A percentile compares a stretch with the other conserved stretches of the same genome.
phyloP scores from a whole-genome alignment of 768 basidiomycete genomes.

The Paxillus rubicundulus region DNA sequence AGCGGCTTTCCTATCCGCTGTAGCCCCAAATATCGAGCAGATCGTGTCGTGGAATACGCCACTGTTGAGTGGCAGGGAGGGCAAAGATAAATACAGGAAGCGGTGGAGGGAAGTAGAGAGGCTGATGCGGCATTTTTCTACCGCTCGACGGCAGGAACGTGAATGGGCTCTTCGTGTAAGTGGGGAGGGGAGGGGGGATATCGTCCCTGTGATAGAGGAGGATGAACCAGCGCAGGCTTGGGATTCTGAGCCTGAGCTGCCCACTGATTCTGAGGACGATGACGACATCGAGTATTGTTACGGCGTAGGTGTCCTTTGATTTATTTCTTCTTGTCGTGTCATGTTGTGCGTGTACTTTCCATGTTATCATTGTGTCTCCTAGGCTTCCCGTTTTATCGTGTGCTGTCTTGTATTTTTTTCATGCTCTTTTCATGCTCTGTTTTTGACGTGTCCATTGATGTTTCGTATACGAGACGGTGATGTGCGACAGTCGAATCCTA shows the following conservation, averaged over 20 bases:
- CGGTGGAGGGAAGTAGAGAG: conserved; percentile 25
- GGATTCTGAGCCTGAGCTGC: conserved; percentile 23
- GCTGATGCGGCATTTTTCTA: conserved; percentile 21
- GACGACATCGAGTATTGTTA: conserved; percentile 28
- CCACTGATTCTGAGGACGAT: conserved; percentile 22
- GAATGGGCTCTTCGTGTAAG: conserved; percentile 10
- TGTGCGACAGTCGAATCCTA: too few species aligned
- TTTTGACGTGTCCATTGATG: too few species aligned
- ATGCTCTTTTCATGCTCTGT: neutral
- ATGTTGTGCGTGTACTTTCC: neutral
- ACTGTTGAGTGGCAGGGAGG: conserved; percentile 21
- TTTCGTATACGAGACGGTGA: too few species aligned
- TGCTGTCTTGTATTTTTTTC: neutral
- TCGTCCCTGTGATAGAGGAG: neutral
- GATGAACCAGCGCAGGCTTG: conserved; percentile 15
- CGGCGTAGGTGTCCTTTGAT: conserved; percentile 6
- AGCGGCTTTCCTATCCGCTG: conserved; percentile 27
- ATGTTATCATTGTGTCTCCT: too few species aligned
- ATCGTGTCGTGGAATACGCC: conserved; percentile 31
- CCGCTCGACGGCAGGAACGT: conserved; percentile 20
- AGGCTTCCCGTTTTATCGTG: too few species aligned
- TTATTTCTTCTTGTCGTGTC: neutral
- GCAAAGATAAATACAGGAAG: conserved; percentile 24
- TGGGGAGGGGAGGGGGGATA: neutral
- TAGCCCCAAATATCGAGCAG: conserved; percentile 30